Conservation (phyloP, 768 basidiomycete genomes). For the Amanita rubescens region DNA sequence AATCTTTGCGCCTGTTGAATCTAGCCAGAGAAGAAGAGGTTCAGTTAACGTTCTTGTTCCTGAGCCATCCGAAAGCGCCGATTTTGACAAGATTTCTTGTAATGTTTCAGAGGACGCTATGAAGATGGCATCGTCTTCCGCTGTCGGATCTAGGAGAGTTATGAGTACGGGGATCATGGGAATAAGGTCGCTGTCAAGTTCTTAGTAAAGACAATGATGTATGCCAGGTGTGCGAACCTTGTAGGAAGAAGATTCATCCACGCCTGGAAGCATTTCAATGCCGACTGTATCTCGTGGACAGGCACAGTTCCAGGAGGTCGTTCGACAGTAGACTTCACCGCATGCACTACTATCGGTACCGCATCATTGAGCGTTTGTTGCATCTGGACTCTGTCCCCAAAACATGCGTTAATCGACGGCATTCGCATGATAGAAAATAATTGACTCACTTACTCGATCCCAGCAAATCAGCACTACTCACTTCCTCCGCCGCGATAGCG, state of each 20-base stretch:
- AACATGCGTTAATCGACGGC: not conserved
- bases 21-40: constrained; percentile 78
- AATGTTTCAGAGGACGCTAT: constrained; percentile 62
- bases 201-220: not conserved
- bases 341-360: constrained; percentile 61
- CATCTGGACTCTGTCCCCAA: constrained; percentile 49
- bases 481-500: constrained; percentile 79
- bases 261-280: constrained; percentile 72
- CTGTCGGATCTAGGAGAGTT: constrained; percentile 46
- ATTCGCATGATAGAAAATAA: not conserved
- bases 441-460: constrained; percentile 61
- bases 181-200: constrained; percentile 50
- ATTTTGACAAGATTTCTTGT: constrained; percentile 71
- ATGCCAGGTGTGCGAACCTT: constrained; percentile 38
- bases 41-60: constrained; percentile 72
- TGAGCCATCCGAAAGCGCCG: constrained; percentile 62
- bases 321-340: constrained; percentile 52
- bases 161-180: constrained; percentile 62
- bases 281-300: constrained; percentile 52
- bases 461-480: constrained; percentile 66
- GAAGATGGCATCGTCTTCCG: constrained; percentile 49
- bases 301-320: constrained; percentile 24
- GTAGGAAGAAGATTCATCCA: constrained; percentile 72
- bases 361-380: constrained; percentile 61
- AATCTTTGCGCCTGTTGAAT: constrained; percentile 45